Conservation (phyloP, 2,329 filamentous ascomycete genomes). For the Penicillium corylophilum region DNA sequence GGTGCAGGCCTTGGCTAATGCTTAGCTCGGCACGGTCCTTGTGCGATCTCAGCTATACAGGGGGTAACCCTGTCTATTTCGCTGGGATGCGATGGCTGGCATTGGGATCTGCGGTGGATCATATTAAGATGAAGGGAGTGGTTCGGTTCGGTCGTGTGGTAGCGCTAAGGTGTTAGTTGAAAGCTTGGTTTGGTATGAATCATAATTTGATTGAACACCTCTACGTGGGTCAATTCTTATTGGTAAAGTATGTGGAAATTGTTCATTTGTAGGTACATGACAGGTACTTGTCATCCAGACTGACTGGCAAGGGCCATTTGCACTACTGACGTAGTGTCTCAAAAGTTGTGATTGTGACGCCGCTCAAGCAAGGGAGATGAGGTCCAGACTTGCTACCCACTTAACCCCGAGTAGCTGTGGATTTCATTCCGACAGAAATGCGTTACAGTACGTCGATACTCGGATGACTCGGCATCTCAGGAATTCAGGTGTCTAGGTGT, state of each 20-base stretch:
- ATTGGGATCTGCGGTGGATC: background rate
- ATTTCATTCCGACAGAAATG: background rate
- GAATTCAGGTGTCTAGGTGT: background rate
- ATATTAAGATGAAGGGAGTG: background rate
- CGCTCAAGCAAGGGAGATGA: background rate
- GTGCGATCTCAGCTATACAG: background rate
- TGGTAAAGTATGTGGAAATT: too few relatives aligned
- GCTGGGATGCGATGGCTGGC: background rate
- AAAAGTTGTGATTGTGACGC: background rate
- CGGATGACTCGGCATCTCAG: background rate
- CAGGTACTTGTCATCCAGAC: background rate
- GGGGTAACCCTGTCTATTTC: background rate
- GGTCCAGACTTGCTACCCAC: background rate
- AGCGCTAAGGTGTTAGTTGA: background rate
- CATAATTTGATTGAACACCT: too few relatives aligned
- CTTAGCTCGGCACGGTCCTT: conserved; percentile 15
- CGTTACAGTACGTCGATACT: background rate
- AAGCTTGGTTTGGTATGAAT: too few relatives aligned
- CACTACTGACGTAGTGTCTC: background rate
- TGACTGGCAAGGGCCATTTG: background rate
- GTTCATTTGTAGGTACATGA: background rate
- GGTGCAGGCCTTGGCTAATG: conserved; percentile 17
- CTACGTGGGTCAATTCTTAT: too few relatives aligned
- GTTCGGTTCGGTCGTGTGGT: background rate
- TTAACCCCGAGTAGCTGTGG: background rate